Percentiles rank a stretch among this genome's conserved stretches.
phyloP scores from a whole-genome alignment of 495 filamentous ascomycete genomes.

The Penicillium pancosmium region DNA sequence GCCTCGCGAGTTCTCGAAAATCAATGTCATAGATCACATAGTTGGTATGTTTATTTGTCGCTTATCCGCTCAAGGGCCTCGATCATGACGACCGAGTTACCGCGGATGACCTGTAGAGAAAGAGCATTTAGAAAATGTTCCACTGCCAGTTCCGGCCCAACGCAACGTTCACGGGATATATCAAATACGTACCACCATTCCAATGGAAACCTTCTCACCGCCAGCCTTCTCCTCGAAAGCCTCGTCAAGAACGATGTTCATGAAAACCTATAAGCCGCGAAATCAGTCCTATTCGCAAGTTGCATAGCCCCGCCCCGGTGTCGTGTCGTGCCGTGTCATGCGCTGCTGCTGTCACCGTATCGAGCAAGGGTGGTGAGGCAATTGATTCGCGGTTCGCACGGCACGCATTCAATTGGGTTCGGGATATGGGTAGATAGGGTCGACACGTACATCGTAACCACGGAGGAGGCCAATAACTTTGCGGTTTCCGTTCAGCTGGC shows the following conservation, averaged over 20 bases:
- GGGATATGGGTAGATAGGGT: not conserved
- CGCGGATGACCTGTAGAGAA: conserved; percentile 67
- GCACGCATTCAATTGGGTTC: not conserved
- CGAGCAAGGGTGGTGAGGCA: not conserved
- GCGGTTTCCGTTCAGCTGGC: conserved; percentile 95
- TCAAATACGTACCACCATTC: conserved; percentile 77
- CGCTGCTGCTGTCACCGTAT: not conserved
- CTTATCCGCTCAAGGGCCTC: conserved; percentile 70
- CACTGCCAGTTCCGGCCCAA: not conserved
- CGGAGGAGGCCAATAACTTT: conserved; percentile 94
- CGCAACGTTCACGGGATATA: not conserved
- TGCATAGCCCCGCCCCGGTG: not conserved
- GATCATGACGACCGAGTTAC: conserved; percentile 95
- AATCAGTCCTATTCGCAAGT: conserved; percentile 11
- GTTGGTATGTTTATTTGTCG: conserved; percentile 44
- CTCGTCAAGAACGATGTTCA: conserved; percentile 97
- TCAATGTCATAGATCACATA: conserved; percentile 14
- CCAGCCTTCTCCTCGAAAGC: conserved; percentile 94
- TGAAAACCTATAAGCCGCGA: conserved; percentile 73
- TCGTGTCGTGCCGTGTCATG: not conserved
- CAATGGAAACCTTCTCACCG: conserved; percentile 86
- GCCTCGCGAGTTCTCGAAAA: conserved; percentile 22
- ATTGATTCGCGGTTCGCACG: not conserved
- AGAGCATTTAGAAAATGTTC: not conserved
- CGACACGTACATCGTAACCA: conserved; percentile 83